phyloP scores from a whole-genome alignment of 1,139 yeast genomes.

The Hyphopichia fennica region DNA sequence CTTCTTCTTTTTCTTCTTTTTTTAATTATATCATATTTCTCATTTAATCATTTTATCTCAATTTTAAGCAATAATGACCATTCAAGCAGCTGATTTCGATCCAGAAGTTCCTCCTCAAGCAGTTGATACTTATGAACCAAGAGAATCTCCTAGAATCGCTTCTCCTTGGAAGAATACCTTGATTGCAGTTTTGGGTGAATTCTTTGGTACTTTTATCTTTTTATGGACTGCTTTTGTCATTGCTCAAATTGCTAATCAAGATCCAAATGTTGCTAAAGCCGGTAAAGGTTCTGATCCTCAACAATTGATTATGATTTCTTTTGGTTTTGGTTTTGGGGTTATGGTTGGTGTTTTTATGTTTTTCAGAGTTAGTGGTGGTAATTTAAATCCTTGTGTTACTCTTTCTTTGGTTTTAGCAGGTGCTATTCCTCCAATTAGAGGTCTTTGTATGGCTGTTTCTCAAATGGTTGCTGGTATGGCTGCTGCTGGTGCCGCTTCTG shows the following conservation, averaged over 20 bases:
- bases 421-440: conserved; percentile 75
- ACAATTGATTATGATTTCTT: conserved; percentile 72
- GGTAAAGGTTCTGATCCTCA: conserved; percentile 59
- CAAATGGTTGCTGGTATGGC: conserved; percentile 88
- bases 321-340: conserved; percentile 87
- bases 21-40: background rate
- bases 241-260: conserved; percentile 83
- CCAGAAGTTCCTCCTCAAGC: conserved; percentile 28
- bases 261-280: conserved; percentile 39
- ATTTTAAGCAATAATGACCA: background rate
- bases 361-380: conserved; percentile 85
- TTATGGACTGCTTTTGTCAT: conserved; percentile 80
- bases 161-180: conserved; percentile 32
- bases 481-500: conserved; percentile 88
- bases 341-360: conserved; percentile 74
- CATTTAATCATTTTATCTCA: background rate
- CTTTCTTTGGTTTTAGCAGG: conserved; percentile 67
- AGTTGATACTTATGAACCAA: conserved; percentile 30
- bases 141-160: conserved; percentile 12
- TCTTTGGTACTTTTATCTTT: conserved; percentile 83
- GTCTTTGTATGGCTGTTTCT: conserved; percentile 59
- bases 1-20: background rate
- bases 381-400: conserved; percentile 88
- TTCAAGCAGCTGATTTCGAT: conserved; percentile 18
- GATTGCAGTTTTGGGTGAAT: conserved; percentile 53